Evolutionary conservation across 805 yeast genomes (phyloP), one percentile per base, ranked within the genome.

Genomic region (Teunomyces pallodes): DNA sequence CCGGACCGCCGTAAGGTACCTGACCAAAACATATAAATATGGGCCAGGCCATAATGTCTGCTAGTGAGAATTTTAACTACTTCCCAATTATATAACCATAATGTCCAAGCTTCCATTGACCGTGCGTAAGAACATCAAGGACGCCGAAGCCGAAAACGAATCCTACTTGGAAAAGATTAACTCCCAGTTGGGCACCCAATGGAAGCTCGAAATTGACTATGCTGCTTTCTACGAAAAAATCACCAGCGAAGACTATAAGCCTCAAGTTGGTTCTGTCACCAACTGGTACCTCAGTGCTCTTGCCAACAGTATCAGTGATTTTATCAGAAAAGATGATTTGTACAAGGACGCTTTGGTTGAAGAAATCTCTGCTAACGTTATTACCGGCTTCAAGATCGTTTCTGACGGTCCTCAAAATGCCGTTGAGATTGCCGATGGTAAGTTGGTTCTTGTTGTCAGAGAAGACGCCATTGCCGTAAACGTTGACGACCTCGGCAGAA

Each of bases 101-200:
- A 53, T 53, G 56, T 51, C 52, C 16, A 48, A 53, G 36, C 17
- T 51, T 9, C 54, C 54, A 32, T 51, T 48, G 41, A 35, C 36
- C 9, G 47, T 50, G 6, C 46, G 48, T 16, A 53, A 50, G 28
- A 43, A 50, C 38, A 42, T 50, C 38, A 53, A 48, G 33, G 53
- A 50, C 32, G 56, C 56, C 17, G 50, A 50, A 39, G 46, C 45
- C 9, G 12, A 13, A n/a, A 50, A 48, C 36, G 48, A 40, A 13
- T 33, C 42, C 2, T 12, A 29, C 24, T 45, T 53, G 33, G 35
- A 28, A 10, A 31, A 41, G 5, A 48, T 53, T 36, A 53, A 53
- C 31, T 20, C 24, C 13, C 17, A 14, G 16, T 30, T 50, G 35
- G 50, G 46, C 12, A 40, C 53, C 24, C 14, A 17, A 7, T 35